These are phyloP conservation scores for Magnolia changhungtana DNA, from an alignment of 164 flowering plant genomes.

Conservation along the genomic window DNA sequence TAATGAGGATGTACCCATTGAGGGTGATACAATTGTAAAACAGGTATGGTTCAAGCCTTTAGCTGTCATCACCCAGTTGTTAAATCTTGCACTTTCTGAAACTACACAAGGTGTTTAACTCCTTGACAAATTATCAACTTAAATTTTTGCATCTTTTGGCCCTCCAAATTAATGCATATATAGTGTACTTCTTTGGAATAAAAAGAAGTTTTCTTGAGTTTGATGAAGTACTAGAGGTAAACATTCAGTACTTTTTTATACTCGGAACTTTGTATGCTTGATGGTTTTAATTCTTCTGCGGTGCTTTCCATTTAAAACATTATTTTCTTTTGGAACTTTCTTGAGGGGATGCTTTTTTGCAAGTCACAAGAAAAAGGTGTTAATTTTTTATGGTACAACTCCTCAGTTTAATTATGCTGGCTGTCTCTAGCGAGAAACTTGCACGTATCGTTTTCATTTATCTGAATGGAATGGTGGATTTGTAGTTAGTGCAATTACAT, in stretches of 20 bases:
- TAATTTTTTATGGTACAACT: too few species aligned
- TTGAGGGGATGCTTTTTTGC: too few species aligned
- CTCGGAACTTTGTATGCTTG: too few species aligned
- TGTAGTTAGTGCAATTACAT: too few species aligned
- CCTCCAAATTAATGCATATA: constrained; percentile 86
- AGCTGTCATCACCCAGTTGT: background rate
- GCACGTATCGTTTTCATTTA: too few species aligned
- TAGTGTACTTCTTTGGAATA: constrained; percentile 55
- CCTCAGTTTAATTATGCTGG: too few species aligned
- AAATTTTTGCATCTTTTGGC: constrained; percentile 53
- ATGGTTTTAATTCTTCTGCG: too few species aligned
- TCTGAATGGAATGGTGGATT: too few species aligned
- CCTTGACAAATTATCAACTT: constrained; percentile 4
- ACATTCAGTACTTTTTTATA: constrained; percentile 5
- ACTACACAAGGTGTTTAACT: background rate
- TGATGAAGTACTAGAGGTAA: constrained; percentile 98
- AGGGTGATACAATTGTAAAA: constrained; percentile 69
- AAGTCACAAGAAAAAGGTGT: too few species aligned
- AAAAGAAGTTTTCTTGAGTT: constrained; percentile 94
- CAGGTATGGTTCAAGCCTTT: constrained; percentile 46
- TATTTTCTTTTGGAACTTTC: too few species aligned
- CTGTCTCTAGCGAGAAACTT: too few species aligned
- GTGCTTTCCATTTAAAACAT: too few species aligned
- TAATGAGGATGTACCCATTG: constrained; percentile 86
- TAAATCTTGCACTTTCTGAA: background rate